Conservation (phyloP, 1,284 basidiomycete species). For the Stygiomarasmius scandens region DNA sequence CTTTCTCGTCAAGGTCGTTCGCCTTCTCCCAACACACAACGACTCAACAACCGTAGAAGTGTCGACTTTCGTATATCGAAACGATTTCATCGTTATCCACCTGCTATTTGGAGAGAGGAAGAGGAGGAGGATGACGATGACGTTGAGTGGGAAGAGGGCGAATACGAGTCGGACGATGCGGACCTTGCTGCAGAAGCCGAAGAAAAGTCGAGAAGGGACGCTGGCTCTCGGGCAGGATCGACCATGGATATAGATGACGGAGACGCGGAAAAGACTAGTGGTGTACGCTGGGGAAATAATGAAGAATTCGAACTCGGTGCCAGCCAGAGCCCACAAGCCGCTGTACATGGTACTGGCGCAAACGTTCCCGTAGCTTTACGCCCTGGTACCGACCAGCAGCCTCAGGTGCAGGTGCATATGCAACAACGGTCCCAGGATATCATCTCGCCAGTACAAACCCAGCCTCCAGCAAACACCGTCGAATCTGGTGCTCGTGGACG, state of each 20-base stretch:
- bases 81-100: slow-evolving; percentile 71
- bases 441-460: neutral
- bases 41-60: slow-evolving; percentile 29
- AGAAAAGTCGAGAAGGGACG: slow-evolving; percentile 39
- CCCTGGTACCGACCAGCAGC: neutral
- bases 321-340: too few relatives aligned
- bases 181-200: slow-evolving; percentile 57
- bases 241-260: neutral
- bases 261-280: neutral
- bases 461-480: neutral
- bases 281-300: neutral
- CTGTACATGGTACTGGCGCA: neutral
- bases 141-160: slow-evolving; percentile 74
- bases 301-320: too few relatives aligned
- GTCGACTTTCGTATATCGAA: slow-evolving; percentile 65
- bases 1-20: slow-evolving; percentile 52
- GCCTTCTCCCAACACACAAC: slow-evolving; percentile 42
- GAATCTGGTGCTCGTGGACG: neutral
- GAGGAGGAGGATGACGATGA: slow-evolving; percentile 80
- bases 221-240: neutral
- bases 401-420: slow-evolving; percentile 24
- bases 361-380: neutral
- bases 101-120: slow-evolving; percentile 75
- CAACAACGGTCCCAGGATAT: slow-evolving; percentile 17
- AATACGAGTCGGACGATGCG: slow-evolving; percentile 69